phyloP scores from a whole-genome alignment of 2,329 filamentous ascomycete species.

The Aspergillus costaricaensis region DNA sequence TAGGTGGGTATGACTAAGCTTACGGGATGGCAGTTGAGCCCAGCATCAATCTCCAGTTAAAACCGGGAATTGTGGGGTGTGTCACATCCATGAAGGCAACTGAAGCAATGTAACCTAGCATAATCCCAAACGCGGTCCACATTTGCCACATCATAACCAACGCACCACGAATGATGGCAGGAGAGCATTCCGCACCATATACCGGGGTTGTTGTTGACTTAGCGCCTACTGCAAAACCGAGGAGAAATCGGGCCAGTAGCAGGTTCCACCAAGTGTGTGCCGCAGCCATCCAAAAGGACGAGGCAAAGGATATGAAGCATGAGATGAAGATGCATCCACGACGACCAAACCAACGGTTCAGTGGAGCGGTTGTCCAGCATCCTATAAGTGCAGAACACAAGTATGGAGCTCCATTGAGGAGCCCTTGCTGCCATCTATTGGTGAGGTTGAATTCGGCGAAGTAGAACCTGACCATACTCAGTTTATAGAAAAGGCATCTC shows the following conservation, averaged over 20 bases:
- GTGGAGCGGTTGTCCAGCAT: neutral
- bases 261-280: constrained; percentile 71
- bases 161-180: constrained; percentile 68
- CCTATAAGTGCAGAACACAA: neutral
- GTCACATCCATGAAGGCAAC: constrained; percentile 62
- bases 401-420: neutral
- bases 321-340: constrained; percentile 75
- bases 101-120: constrained; percentile 60
- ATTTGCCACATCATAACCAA: constrained; percentile 81
- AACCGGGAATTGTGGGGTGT: constrained; percentile 54
- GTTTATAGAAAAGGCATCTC: neutral
- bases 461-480: neutral
- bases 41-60: constrained; percentile 69
- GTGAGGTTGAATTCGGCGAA: neutral
- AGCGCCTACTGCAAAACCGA: constrained; percentile 62
- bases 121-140: constrained; percentile 53
- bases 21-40: constrained; percentile 63
- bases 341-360: constrained; percentile 44
- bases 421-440: neutral
- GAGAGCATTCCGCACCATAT: constrained; percentile 69
- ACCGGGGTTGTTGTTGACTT: neutral
- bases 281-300: constrained; percentile 61
- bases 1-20: neutral
- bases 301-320: constrained; percentile 65
- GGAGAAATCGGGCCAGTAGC: constrained; percentile 67